These are phyloP conservation scores for Asterophora parasitica DNA, from an alignment of 768 basidiomycete species.

Conservation along the genomic window DNA sequence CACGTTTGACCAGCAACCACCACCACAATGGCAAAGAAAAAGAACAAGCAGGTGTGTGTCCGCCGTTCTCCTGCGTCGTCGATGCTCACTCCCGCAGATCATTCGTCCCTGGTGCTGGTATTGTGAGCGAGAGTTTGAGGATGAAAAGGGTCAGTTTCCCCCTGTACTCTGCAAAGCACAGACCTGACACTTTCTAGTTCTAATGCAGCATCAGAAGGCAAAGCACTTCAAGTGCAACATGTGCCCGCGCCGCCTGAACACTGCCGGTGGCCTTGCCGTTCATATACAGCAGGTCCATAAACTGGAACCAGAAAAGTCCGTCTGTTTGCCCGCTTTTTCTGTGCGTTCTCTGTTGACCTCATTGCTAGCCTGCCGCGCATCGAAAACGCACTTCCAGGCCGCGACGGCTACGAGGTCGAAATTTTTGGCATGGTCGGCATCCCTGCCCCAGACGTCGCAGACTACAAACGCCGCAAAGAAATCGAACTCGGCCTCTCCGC, in stretches of 20 bases:
- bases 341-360: background rate
- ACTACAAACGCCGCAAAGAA: conserved; percentile 94
- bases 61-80: background rate
- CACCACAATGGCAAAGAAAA: conserved; percentile 50
- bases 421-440: conserved; percentile 99
- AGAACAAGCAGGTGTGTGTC: conserved; percentile 47
- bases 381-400: conserved; percentile 92
- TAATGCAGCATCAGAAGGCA: conserved; percentile 99
- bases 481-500: conserved; percentile 85
- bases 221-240: conserved; percentile 98
- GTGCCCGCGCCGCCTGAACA: conserved; percentile 93
- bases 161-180: background rate
- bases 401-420: conserved; percentile 97
- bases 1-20: too few relatives aligned
- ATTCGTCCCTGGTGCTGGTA: conserved; percentile 98
- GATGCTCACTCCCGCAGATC: conserved; percentile 39
- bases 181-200: conserved; percentile 45
- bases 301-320: conserved; percentile 90
- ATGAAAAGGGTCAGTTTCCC: conserved; percentile 83
- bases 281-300: conserved; percentile 99
- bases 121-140: conserved; percentile 98
- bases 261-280: conserved; percentile 95
- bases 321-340: conserved; percentile 6
- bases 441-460: conserved; percentile 88
- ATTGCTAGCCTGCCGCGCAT: conserved; percentile 69